Evolutionary conservation across 83 land plant genomes (phyloP).

Genomic region (Thuja plicata): DNA sequence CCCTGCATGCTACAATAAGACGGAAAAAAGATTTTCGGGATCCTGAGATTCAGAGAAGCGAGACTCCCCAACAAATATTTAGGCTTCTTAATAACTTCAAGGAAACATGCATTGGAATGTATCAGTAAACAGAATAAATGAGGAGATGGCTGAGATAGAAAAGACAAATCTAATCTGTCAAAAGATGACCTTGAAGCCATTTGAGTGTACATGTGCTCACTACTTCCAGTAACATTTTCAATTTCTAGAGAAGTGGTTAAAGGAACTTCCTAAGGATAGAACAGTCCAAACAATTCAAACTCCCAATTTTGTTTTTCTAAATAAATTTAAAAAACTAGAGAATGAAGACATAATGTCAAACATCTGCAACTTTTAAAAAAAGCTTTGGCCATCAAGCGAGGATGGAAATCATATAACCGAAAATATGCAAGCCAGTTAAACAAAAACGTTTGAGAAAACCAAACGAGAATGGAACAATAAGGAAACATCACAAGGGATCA

Average conservation of each 20-base stretch:
- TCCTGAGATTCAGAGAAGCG: not conserved
- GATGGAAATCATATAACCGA: not conserved
- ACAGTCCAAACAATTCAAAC: not conserved
- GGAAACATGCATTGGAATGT: not conserved
- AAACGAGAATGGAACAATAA: not conserved
- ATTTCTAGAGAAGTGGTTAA: not conserved
- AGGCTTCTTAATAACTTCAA: not conserved
- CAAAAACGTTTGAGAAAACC: not conserved
- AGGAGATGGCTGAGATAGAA: not conserved
- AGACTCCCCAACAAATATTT: not conserved
- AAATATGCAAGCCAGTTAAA: not conserved
- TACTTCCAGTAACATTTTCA: not conserved
- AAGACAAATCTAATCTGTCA: not conserved
- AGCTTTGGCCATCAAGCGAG: not conserved
- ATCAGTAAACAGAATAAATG: not conserved
- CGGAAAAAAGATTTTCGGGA: not conserved
- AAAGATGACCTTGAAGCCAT: not conserved
- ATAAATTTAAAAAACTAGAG: not conserved
- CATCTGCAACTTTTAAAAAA: not conserved
- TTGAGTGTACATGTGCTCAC: not conserved
- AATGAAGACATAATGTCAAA: not conserved
- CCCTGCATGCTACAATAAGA: not conserved
- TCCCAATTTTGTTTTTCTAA: not conserved
- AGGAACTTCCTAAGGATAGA: not conserved
- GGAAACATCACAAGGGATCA: not conserved